Evolutionary conservation across 2,329 filamentous ascomycete genomes (phyloP).

Genomic region (Trichoderma guizhouense): DNA sequence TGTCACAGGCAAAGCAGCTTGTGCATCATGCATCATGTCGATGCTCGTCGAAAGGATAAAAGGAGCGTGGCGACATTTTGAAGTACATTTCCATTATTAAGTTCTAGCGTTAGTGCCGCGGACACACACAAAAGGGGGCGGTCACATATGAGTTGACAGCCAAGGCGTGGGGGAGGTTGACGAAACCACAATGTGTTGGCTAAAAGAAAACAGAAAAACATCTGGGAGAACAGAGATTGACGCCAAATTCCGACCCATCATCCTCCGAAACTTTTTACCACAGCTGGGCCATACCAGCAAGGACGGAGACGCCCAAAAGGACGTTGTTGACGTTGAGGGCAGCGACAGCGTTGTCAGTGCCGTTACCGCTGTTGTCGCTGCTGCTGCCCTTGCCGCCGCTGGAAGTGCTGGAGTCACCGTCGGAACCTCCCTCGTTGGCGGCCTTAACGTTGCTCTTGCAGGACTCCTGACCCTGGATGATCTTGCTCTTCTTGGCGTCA

Average conservation of each 20-base stretch:
- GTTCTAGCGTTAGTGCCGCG: constrained; percentile 38
- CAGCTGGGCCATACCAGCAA: constrained; percentile 49
- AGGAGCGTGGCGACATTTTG: constrained; percentile 19
- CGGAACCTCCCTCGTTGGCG: constrained; percentile 47
- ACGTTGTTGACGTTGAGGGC: constrained; percentile 45
- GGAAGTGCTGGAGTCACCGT: constrained; percentile 29
- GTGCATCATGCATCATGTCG: constrained; percentile 12
- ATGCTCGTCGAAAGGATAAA: constrained; percentile 5
- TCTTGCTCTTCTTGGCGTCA: constrained; percentile 36
- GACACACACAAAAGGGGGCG: constrained; percentile 13
- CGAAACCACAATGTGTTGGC: constrained; percentile 35
- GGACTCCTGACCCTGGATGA: constrained; percentile 41
- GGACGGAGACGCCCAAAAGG: constrained; percentile 44
- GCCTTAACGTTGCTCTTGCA: constrained; percentile 51
- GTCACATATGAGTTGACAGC: constrained; percentile 19
- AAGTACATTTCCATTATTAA: constrained; percentile 44
- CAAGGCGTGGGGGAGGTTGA: constrained; percentile 25
- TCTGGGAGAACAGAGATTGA: constrained; percentile 34
- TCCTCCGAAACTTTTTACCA: constrained; percentile 41
- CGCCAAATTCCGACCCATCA: constrained; percentile 34
- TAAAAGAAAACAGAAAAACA: constrained; percentile 35
- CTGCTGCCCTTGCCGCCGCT: constrained; percentile 20
- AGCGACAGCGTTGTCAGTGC: constrained; percentile 41
- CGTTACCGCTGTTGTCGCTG: constrained; percentile 27
- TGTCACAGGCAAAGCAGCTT: neutral